phyloP scores from a whole-genome alignment of 2,329 filamentous ascomycete genomes.

The Aspergillus ustus region DNA sequence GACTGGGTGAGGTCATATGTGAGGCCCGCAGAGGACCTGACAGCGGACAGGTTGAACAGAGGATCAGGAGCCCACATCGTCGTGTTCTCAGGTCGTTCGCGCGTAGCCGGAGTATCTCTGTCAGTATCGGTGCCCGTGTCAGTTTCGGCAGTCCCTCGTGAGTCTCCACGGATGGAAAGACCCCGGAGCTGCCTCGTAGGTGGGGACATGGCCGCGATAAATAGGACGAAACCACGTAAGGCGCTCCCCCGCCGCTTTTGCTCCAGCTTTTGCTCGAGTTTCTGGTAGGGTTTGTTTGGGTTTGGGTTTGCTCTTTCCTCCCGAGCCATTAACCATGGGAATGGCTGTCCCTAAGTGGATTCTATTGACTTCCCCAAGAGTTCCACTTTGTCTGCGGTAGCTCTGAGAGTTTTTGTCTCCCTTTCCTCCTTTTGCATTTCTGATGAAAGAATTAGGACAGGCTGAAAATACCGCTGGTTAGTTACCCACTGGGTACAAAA shows the following conservation, averaged over 20 bases:
- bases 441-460: neutral
- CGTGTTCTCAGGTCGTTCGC: neutral
- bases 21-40: conserved; percentile 39
- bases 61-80: conserved; percentile 7
- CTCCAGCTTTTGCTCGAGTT: neutral
- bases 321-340: neutral
- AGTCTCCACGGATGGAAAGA: conserved; percentile 44
- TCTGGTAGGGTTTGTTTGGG: neutral
- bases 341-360: neutral
- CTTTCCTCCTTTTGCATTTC: neutral
- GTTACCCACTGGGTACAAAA: neutral
- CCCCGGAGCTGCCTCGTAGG: conserved; percentile 45
- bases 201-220: conserved; percentile 41
- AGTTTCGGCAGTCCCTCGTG: conserved; percentile 34
- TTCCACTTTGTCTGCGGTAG: neutral
- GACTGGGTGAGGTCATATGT: conserved; percentile 38
- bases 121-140: conserved; percentile 28
- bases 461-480: neutral
- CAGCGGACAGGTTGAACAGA: conserved; percentile 23
- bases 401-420: neutral
- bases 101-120: conserved; percentile 13
- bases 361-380: neutral
- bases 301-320: neutral
- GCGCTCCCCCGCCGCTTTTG: neutral
- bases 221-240: conserved; percentile 8